These are phyloP conservation scores for Trypanosoma mega DNA, from an alignment of 208 protist genomes.

Conservation along the genomic window DNA sequence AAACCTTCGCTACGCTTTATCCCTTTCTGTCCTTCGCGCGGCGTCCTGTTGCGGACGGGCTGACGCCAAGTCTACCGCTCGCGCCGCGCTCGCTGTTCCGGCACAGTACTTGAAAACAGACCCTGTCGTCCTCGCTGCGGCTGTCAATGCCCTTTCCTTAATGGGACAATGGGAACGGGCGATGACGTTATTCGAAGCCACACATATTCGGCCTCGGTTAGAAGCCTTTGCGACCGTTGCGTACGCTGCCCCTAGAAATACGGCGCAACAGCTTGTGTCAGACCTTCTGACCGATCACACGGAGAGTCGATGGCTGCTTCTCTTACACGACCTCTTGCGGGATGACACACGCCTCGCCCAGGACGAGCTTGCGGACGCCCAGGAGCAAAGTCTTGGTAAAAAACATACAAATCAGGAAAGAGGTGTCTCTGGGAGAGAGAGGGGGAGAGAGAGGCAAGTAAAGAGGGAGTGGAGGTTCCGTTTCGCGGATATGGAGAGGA, in stretches of 20 bases:
- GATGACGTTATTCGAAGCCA: constrained; percentile 11
- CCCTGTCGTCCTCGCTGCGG: constrained; percentile 13
- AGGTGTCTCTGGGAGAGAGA: too few relatives aligned
- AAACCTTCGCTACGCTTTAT: constrained; percentile 10
- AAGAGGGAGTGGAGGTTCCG: too few relatives aligned
- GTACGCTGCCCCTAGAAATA: constrained; percentile 14
- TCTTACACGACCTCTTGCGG: constrained; percentile 38
- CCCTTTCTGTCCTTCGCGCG: constrained; percentile 24
- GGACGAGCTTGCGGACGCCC: constrained; percentile 11
- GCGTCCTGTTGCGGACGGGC: constrained; percentile 14
- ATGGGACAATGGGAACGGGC: constrained; percentile 24
- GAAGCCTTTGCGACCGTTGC: constrained; percentile 24
- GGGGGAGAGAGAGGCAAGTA: too few relatives aligned
- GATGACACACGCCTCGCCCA: constrained; percentile 30
- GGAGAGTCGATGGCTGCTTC: constrained; percentile 18
- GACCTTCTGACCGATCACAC: constrained; percentile 25
- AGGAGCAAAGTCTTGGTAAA: background rate
- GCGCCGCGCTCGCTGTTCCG: constrained; percentile 20
- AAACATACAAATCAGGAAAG: constrained; percentile 10
- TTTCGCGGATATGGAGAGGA: too few relatives aligned
- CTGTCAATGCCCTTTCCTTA: constrained; percentile 20
- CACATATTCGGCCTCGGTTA: constrained; percentile 3
- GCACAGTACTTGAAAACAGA: constrained; percentile 14
- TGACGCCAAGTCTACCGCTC: constrained; percentile 9
- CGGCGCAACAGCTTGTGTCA: constrained; percentile 14